These are phyloP conservation scores for Zygosaccharomyces sapae DNA, from an alignment of 1,139 yeast genomes.

Conservation along the genomic window DNA sequence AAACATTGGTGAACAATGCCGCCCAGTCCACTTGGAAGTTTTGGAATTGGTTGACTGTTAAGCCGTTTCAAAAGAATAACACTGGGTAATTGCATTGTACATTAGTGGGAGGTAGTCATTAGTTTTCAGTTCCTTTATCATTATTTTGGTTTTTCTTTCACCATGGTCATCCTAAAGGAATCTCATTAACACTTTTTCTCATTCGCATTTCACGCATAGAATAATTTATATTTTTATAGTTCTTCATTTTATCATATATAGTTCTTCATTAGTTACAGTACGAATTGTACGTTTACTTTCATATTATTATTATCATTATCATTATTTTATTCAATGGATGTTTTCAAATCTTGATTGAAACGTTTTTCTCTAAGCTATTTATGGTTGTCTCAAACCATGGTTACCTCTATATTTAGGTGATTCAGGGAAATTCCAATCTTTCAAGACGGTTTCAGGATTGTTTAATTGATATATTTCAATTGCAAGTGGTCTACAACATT, in stretches of 20 bases:
- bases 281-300: not conserved
- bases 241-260: constrained; percentile 1
- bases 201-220: not conserved
- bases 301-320: not conserved
- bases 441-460: constrained; percentile 41
- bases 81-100: constrained; percentile 14
- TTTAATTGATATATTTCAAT: constrained; percentile 56
- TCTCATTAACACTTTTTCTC: too few relatives aligned
- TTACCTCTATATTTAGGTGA: constrained; percentile 50
- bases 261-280: not conserved
- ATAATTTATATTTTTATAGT: not conserved
- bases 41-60: constrained; percentile 64
- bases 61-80: constrained; percentile 17
- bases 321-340: not conserved
- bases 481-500: constrained; percentile 59
- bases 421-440: constrained; percentile 50
- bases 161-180: constrained; percentile 3
- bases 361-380: not conserved
- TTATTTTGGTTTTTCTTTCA: constrained; percentile 1
- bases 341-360: too few relatives aligned
- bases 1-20: constrained; percentile 63
- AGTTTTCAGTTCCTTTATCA: constrained; percentile 3
- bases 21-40: constrained; percentile 58
- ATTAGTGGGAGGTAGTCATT: constrained; percentile 8
- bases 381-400: constrained; percentile 45